phyloP scores from a whole-genome alignment of 306 rosid genomes.

The Prosopis cineraria region DNA sequence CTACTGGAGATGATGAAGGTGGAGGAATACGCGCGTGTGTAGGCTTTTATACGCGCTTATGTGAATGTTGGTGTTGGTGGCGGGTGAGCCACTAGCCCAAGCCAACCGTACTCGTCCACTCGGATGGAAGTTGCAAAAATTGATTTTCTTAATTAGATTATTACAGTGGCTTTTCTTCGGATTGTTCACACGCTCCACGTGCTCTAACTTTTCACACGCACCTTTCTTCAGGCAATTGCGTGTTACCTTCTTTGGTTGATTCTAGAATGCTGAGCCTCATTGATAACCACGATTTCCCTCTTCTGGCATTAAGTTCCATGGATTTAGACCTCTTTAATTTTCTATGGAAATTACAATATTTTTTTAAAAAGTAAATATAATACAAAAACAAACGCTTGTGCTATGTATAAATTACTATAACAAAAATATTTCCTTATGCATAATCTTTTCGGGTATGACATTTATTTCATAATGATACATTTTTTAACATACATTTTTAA shows the following conservation, averaged over 20 bases:
- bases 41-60: not conserved
- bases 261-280: not conserved
- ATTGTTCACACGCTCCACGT: conserved; percentile 7
- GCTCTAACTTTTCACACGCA: not conserved
- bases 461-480: no score
- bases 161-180: not conserved
- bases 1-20: not conserved
- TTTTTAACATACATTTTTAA: no score
- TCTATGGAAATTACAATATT: not conserved
- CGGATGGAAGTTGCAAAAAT: not conserved
- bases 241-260: not conserved
- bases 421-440: no score
- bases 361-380: not conserved
- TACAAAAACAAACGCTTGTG: no score
- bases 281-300: not conserved
- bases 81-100: not conserved
- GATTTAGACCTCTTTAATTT: not conserved
- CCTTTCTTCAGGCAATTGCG: not conserved
- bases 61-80: not conserved
- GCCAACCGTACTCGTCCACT: not conserved
- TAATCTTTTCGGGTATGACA: no score
- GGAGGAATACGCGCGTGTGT: not conserved
- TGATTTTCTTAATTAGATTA: not conserved
- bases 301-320: not conserved
- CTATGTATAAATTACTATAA: no score